These are phyloP conservation scores for Porcisia deanei DNA, from an alignment of 208 protist genomes.

Conservation along the genomic window DNA sequence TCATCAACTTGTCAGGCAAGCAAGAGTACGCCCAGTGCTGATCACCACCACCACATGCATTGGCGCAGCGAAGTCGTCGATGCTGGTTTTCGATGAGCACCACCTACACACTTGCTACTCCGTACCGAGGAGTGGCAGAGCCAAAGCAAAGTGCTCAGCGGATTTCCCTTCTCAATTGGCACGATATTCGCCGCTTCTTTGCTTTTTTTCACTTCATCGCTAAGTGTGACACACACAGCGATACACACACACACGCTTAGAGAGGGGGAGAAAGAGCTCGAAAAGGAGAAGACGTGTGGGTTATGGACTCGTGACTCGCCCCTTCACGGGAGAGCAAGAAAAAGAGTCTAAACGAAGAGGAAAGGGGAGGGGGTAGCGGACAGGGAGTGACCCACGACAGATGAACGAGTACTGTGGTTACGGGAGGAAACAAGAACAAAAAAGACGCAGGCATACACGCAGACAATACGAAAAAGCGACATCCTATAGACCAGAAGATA, in stretches of 20 bases:
- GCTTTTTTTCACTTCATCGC: not conserved
- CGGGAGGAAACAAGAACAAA: too few species aligned
- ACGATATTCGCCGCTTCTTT: not conserved
- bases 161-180: not conserved
- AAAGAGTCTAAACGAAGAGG: not conserved
- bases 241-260: not conserved
- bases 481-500: not conserved
- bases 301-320: not conserved
- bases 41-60: not conserved
- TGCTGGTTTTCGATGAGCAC: not conserved
- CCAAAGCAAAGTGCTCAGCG: not conserved
- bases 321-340: not conserved
- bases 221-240: not conserved
- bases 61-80: not conserved
- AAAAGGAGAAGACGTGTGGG: not conserved
- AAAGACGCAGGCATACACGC: not conserved
- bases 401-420: too few species aligned
- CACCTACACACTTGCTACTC: not conserved
- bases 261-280: not conserved
- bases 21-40: not conserved
- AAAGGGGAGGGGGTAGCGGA: not conserved
- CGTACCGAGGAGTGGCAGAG: not conserved
- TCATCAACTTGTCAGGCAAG: not conserved
- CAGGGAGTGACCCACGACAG: too few species aligned
- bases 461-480: not conserved